These are phyloP conservation scores for Penicillium cosmopolitanum DNA, from an alignment of 495 filamentous ascomycete species.

Conservation along the genomic window DNA sequence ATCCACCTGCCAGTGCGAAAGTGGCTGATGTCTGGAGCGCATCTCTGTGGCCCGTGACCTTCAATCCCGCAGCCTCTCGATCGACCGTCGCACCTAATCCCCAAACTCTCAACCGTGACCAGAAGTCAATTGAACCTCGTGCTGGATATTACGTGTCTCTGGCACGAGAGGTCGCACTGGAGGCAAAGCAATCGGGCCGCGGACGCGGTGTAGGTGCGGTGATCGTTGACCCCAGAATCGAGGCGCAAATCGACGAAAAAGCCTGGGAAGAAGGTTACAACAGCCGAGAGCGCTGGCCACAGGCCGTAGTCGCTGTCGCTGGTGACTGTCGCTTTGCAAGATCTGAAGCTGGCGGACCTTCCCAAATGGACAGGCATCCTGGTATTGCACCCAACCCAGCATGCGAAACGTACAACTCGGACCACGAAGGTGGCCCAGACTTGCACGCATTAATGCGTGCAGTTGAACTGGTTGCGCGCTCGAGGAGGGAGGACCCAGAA, in stretches of 20 bases:
- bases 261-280: conserved; percentile 30
- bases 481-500: conserved; percentile 44
- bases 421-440: conserved; percentile 68
- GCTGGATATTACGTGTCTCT: conserved; percentile 66
- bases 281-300: conserved; percentile 32
- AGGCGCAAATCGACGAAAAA: conserved; percentile 29
- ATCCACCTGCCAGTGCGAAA: neutral
- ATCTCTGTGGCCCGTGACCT: conserved; percentile 85
- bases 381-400: conserved; percentile 35
- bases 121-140: conserved; percentile 58
- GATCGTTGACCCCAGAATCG: conserved; percentile 65
- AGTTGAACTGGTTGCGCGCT: conserved; percentile 84
- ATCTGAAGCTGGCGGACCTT: conserved; percentile 42
- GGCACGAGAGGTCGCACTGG: conserved; percentile 63
- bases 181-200: conserved; percentile 55
- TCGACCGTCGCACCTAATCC: conserved; percentile 41
- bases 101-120: conserved; percentile 62
- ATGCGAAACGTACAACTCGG: conserved; percentile 32
- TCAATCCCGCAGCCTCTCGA: conserved; percentile 72
- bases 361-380: conserved; percentile 27
- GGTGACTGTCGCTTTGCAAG: conserved; percentile 75
- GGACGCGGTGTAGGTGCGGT: conserved; percentile 80
- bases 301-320: conserved; percentile 68
- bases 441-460: conserved; percentile 83
- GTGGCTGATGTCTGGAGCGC: conserved; percentile 71